phyloP scores from a whole-genome alignment of 148 eudicot genomes.

The Suaeda aralocaspica region DNA sequence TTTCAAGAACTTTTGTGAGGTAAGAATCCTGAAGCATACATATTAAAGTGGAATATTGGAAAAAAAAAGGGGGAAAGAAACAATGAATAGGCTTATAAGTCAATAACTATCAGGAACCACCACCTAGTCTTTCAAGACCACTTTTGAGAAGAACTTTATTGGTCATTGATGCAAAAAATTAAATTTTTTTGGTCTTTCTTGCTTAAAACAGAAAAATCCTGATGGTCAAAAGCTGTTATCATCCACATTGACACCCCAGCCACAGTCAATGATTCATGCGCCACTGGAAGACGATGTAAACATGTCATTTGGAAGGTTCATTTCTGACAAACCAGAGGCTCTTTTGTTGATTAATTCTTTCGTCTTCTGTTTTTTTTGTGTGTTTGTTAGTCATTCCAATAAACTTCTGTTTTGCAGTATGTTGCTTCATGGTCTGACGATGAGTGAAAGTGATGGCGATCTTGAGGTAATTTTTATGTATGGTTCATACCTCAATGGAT shows the following conservation, averaged over 20 bases:
- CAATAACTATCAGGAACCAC: neutral
- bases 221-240: slow-evolving; percentile 87
- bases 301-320: slow-evolving; percentile 97
- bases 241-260: slow-evolving; percentile 82
- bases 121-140: neutral
- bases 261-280: slow-evolving; percentile 47
- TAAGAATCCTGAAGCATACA: slow-evolving; percentile 19
- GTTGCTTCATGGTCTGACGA: slow-evolving; percentile 76
- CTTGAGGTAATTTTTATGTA: slow-evolving; percentile 77
- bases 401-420: slow-evolving; percentile 53
- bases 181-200: slow-evolving; percentile 16
- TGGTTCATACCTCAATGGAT: neutral
- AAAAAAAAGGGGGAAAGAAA: neutral
- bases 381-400: slow-evolving; percentile 1
- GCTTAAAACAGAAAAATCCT: slow-evolving; percentile 58
- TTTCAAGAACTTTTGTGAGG: slow-evolving; percentile 92
- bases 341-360: neutral
- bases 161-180: neutral
- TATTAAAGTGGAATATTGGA: neutral
- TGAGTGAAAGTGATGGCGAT: slow-evolving; percentile 86
- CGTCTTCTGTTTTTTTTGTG: neutral
- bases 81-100: neutral
- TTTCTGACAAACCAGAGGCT: slow-evolving; percentile 20
- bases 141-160: neutral
- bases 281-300: slow-evolving; percentile 69